Evolutionary conservation across 2,329 filamentous ascomycete species (phyloP).

Genomic region (Apiospora kogelbergensis): DNA sequence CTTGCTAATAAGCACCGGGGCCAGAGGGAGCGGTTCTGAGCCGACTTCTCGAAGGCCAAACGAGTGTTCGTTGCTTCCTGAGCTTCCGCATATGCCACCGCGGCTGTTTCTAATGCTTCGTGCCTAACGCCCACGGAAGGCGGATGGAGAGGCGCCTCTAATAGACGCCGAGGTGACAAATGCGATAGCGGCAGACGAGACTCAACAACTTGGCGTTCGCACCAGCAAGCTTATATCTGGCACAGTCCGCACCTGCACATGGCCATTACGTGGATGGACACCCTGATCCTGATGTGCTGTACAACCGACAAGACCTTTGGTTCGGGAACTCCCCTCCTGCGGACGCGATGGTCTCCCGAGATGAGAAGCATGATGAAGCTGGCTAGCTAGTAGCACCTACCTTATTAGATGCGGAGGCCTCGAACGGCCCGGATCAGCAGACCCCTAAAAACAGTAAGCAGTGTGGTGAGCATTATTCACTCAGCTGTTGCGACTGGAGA

Average conservation of each 20-base stretch:
- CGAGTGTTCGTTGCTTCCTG: background rate
- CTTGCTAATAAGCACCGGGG: background rate
- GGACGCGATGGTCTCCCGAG: background rate
- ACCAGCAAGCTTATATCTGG: background rate
- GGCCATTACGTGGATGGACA: background rate
- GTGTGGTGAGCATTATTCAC: background rate
- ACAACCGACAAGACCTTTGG: background rate
- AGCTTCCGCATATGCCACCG: background rate
- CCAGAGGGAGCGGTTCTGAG: background rate
- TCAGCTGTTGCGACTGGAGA: background rate
- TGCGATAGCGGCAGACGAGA: background rate
- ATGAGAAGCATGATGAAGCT: background rate
- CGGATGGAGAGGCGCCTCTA: background rate
- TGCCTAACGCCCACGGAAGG: background rate
- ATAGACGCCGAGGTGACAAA: background rate
- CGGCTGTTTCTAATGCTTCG: background rate
- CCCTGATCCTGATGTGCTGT: background rate
- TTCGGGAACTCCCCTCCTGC: background rate
- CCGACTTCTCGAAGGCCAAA: background rate
- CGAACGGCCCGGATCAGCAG: background rate
- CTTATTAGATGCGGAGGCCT: background rate
- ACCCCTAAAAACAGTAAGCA: constrained; percentile 1
- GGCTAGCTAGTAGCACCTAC: background rate
- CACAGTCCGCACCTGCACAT: background rate
- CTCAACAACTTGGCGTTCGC: background rate